Conservation (phyloP, 148 eudicot genomes). For the Diospyros kaki region DNA sequence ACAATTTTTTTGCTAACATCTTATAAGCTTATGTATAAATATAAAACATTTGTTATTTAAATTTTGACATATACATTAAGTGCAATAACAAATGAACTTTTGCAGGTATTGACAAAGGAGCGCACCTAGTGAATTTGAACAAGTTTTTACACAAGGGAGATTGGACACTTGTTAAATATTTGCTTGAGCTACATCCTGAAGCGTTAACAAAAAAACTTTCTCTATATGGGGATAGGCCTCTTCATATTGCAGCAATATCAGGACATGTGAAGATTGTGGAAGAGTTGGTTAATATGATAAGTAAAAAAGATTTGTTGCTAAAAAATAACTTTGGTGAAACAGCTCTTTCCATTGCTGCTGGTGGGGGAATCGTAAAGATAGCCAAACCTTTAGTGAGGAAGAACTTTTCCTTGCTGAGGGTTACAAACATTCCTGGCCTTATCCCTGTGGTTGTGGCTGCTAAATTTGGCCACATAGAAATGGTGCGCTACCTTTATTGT, state of each 20-base stretch:
- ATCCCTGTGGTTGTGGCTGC: constrained; percentile 16
- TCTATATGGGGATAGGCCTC: not conserved
- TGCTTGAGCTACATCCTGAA: constrained; percentile 1
- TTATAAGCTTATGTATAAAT: too few relatives aligned
- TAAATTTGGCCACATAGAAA: constrained; percentile 9
- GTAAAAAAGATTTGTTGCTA: not conserved
- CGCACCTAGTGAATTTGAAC: not conserved
- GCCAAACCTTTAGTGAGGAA: constrained; percentile 10
- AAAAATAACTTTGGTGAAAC: not conserved
- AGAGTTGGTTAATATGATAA: constrained; percentile 3
- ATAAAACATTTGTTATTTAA: too few relatives aligned
- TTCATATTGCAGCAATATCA: constrained; percentile 10
- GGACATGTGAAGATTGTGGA: constrained; percentile 13
- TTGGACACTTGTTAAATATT: not conserved
- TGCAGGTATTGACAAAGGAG: not conserved
- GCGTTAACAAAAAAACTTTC: not conserved
- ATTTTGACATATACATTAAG: not conserved
- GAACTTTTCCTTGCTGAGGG: constrained; percentile 1
- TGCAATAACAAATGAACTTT: not conserved
- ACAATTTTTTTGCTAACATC: too few relatives aligned
- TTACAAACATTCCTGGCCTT: not conserved
- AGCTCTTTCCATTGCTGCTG: constrained; percentile 15
- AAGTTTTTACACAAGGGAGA: constrained; percentile 10
- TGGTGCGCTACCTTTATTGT: constrained; percentile 7
- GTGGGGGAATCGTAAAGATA: constrained; percentile 4